Conservation (phyloP, 2,329 filamentous ascomycete species). For the Calonectria hawksworthii region DNA sequence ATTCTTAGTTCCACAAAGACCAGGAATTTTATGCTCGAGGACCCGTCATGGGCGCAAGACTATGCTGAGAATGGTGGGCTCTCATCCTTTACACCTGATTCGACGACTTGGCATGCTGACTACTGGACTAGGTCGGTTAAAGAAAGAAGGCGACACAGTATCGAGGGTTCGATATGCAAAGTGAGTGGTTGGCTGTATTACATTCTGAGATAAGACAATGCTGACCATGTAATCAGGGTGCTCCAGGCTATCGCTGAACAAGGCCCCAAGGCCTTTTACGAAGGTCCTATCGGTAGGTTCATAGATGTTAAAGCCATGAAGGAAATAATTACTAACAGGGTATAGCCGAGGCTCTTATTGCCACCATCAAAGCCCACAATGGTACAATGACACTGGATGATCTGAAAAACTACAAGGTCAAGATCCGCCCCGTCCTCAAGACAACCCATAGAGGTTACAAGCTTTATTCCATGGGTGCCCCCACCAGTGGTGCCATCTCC, state of each 20-base stretch:
- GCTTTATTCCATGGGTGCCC: constrained; percentile 78
- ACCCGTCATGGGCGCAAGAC: constrained; percentile 87
- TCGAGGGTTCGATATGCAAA: constrained; percentile 83
- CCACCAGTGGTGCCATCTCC: constrained; percentile 82
- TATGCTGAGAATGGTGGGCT: constrained; percentile 82
- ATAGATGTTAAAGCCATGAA: not conserved
- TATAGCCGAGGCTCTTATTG: constrained; percentile 79
- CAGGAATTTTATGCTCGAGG: constrained; percentile 76
- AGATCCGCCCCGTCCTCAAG: constrained; percentile 73
- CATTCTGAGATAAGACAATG: not conserved
- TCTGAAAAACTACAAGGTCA: constrained; percentile 78
- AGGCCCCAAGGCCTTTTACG: constrained; percentile 82
- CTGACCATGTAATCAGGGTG: constrained; percentile 58
- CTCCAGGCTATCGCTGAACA: constrained; percentile 81
- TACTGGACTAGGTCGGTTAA: constrained; percentile 64
- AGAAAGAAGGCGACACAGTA: constrained; percentile 82
- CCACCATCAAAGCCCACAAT: constrained; percentile 75
- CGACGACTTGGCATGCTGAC: constrained; percentile 6
- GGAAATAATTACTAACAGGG: constrained; percentile 24
- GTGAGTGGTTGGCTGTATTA: constrained; percentile 29
- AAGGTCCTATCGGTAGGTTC: constrained; percentile 70
- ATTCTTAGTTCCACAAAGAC: constrained; percentile 67
- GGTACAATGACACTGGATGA: constrained; percentile 91
- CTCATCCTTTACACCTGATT: not conserved
- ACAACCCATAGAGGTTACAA: constrained; percentile 79